Base-by-base conservation (phyloP, 1,284 basidiomycete genomes). In the Anthracocystis panici-leucophaei region DNA sequence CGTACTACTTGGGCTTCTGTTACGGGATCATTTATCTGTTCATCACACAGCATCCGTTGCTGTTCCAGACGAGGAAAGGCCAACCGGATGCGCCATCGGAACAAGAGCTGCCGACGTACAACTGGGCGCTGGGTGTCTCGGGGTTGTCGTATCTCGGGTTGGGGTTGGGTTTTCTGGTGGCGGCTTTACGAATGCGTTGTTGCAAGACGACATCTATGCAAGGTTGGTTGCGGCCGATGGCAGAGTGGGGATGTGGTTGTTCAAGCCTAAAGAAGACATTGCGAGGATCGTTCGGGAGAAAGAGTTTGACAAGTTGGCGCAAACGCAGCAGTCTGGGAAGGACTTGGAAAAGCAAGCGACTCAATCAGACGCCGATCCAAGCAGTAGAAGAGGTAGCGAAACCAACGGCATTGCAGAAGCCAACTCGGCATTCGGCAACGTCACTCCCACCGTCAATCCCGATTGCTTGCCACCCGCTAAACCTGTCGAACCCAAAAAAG, bases 21-120 rank as follows among this genome's bases (percentile, higher is more conserved):
- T 88, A 88, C 63, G 87, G 86, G 11, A 79, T 86, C 69, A 70
- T 81, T 58, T 80, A 87, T 18, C 87, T 87, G 64, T 82, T 88
- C 49, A 84, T 88, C 31, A 83, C 84, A 9, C 75, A 82, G 57
- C 77, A 87, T 11, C 87, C 87, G 4, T 65, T 88, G 0, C 71
- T 87, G 25, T 88, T 86, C 58, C 70, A 82, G 18, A 67, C 62
- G n/a, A n/a, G 78, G 0, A 42, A 55, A 2, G 59, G 42, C 11
- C 64, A 66, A n/a, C 73, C 82, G 18, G 86, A 87, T 16, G 84
- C 82, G 0, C 74, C 78, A 1, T 35, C 65, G 14, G 33, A 42
- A 9, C 18, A 40, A 1, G 31, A 44, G 14, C 68, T 88, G 12
- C 87, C 87, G 50, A 83, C 84, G 0, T 88, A 88, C 73, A 61